Conservation (phyloP, 495 filamentous ascomycete species). For the Talaromyces nanjingensis region DNA sequence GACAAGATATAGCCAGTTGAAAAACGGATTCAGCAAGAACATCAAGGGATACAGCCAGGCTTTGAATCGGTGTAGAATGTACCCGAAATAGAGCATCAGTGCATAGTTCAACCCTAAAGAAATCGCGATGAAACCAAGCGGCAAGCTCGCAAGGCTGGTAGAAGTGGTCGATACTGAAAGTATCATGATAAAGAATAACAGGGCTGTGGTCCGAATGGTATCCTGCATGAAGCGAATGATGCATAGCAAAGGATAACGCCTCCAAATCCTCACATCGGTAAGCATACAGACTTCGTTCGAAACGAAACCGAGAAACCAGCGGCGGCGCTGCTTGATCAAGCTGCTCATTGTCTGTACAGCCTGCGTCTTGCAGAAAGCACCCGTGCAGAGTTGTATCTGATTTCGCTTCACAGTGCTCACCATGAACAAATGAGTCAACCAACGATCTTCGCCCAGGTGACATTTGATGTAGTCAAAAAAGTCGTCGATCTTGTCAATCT, state of each 20-base stretch:
- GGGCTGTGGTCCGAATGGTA: slow-evolving; percentile 89
- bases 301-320: slow-evolving; percentile 97
- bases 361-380: slow-evolving; percentile 97
- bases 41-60: slow-evolving; percentile 92
- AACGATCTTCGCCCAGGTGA: slow-evolving; percentile 92
- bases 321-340: slow-evolving; percentile 87
- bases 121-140: slow-evolving; percentile 92
- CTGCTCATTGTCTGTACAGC: slow-evolving; percentile 83
- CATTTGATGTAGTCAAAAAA: slow-evolving; percentile 96
- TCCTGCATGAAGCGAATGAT: slow-evolving; percentile 91
- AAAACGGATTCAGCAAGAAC: slow-evolving; percentile 93
- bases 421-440: slow-evolving; percentile 99
- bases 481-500: slow-evolving; percentile 92
- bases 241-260: slow-evolving; percentile 82
- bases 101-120: slow-evolving; percentile 91
- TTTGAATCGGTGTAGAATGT: slow-evolving; percentile 81
- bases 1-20: slow-evolving; percentile 98
- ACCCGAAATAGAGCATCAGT: slow-evolving; percentile 94
- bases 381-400: slow-evolving; percentile 96
- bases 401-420: slow-evolving; percentile 88
- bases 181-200: slow-evolving; percentile 94
- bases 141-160: slow-evolving; percentile 67
- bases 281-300: slow-evolving; percentile 99
- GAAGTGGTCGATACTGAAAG: slow-evolving; percentile 82
- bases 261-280: slow-evolving; percentile 89